Base-by-base conservation (phyloP, 1,139 yeast species). In the Lodderomyces pseudojiufengensis region DNA sequence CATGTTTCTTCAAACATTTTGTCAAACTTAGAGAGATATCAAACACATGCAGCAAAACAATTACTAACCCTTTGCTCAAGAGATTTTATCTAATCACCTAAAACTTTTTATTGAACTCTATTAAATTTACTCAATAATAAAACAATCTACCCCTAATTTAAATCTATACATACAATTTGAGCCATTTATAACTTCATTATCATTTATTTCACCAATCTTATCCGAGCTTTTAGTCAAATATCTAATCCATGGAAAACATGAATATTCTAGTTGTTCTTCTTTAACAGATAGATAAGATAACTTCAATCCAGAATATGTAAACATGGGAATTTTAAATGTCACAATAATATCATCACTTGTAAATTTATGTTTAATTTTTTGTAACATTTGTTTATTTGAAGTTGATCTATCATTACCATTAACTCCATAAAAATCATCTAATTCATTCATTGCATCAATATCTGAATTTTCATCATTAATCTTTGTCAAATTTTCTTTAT, bases 211-310 rank as follows among this genome's bases (percentile, higher is more conserved):
- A 5, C 32, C 33, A 12, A 29, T 21, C 16, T 26, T 34, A 27
- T 39, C 41, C 16, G 21, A 26, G 1, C 67, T 51, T 36, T 59
- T 58, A 1, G 73, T 65, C n/a, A 57, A 42, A 39, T 70, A 69
- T 37, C 71, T 53, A 5, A 70, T 66, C 76, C 76, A 70, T 2
- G 76, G 75, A 42, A 70, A 69, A 42, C 73, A 64, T 0, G 73
- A 56, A 42, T 70, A 70, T 35, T 68, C 63, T 61, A 69, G 50
- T 35, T 58, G 60, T 11, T 60, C 65, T 41, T 68, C 74, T 24
- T 65, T 69, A 5, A 70, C 73, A 24, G 65, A 55, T 18, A 70
- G 47, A 40, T 67, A 70, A 24, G 58, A 65, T 22, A 70, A 50
- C 36, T 56, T 63, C 14, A 70, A 55, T 1, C 75, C 75, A 3